A percentile compares a stretch with the other conserved stretches of the same genome.
Evolutionary conservation across 345 rosid genomes (phyloP).

Genomic region (Syzygium aqueum): DNA sequence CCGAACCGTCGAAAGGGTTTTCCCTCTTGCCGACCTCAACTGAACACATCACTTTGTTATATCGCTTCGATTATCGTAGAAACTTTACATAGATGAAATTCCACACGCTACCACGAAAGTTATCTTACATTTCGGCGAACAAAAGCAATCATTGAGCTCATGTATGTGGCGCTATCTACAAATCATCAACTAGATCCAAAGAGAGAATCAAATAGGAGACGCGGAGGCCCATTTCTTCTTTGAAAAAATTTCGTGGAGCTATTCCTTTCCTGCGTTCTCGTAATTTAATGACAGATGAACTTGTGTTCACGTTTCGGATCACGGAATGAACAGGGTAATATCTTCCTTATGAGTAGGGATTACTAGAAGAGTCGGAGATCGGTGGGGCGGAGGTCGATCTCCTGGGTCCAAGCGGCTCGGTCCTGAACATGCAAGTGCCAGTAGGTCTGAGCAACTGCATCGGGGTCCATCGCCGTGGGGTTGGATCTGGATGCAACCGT

Average conservation of each 20-base stretch:
- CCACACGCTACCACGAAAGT: neutral
- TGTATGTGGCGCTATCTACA: neutral
- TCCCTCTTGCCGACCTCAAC: neutral
- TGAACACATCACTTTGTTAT: neutral
- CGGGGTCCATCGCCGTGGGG: constrained; percentile 53
- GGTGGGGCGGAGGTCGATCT: constrained; percentile 76
- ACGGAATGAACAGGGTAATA: neutral
- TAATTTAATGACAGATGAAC: neutral
- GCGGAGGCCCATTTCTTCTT: neutral
- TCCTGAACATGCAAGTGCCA: constrained; percentile 90
- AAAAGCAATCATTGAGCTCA: neutral
- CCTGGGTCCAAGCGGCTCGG: constrained; percentile 87
- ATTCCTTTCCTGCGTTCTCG: neutral
- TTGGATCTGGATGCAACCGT: neutral
- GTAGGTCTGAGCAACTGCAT: constrained; percentile 82
- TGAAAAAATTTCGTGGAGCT: neutral
- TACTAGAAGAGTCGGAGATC: constrained; percentile 16
- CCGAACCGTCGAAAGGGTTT: neutral
- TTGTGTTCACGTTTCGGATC: neutral
- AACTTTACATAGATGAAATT: neutral
- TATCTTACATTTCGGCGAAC: neutral
- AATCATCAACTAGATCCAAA: neutral
- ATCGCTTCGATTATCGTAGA: neutral
- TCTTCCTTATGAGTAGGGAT: neutral
- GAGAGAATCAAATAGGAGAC: neutral